Evolutionary conservation across 2,329 filamentous ascomycete species (phyloP), one percentile per base, ranked within the genome.

Genomic region (Aspergillus clavatus): DNA sequence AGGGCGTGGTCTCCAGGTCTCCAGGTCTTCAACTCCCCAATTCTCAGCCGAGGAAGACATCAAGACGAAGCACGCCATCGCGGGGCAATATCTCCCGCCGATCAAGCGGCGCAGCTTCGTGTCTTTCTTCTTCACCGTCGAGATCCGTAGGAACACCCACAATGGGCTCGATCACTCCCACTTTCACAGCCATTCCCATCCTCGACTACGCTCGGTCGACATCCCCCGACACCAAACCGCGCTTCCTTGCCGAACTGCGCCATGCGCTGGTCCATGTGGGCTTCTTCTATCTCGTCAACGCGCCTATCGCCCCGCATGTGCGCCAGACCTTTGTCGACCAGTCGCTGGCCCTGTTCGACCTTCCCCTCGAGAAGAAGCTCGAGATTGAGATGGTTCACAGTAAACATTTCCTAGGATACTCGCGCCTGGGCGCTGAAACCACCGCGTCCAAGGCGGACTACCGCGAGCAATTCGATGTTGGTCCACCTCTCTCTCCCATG

Each of bases 301-400:
- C 59, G 2, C 58, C 61, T 3, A 48, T 66, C 27, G 48, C 59
- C 2, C 29, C 42, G 1, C 19, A 48, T 6, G 45, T 56, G 2
- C 57, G 55, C 14, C 52, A 61, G 16, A 48, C 46, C 0, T 63
- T 71, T 1, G 66, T 71, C 19, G 22, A 59, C 33, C 69, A 72
- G 44, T 66, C 67, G 1, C 64, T 68, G 22, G 56, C 61, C 1
- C 70, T 77, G 43, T 77, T 76, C 43, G 56, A 65, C 2, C 54
- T 74, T 2, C 65, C 71, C 0, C 56, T 68, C 4, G 66, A 73
- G 44, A 72, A 71, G 50, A 76, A 75, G 50, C 62, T 75, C 46
- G 66, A 74, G 29, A 73, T 76, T 2, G 72, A 71, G 51, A 77
- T 68, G 65, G 56, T 67, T 11, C 62, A 68, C 31, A 67, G 61